Percentiles rank a stretch among this genome's conserved stretches.
phyloP scores from a whole-genome alignment of 495 filamentous ascomycete species.

The Rusavskia elegans region DNA sequence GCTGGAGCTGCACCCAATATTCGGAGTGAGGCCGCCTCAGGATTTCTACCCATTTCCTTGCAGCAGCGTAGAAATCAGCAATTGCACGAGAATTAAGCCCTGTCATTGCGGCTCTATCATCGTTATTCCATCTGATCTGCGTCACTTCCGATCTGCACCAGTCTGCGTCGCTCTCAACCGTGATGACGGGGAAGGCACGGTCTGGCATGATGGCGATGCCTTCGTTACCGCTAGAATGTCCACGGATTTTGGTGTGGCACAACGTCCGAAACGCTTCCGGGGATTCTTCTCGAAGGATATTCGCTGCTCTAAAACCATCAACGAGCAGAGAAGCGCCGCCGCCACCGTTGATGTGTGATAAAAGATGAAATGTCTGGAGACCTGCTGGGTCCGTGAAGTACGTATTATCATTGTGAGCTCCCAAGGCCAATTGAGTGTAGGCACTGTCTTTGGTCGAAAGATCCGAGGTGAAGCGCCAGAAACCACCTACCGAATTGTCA shows the following conservation, averaged over 20 bases:
- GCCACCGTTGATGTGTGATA: conserved; percentile 50
- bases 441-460: conserved; percentile 78
- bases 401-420: conserved; percentile 78
- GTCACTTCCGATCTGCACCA: conserved; percentile 24
- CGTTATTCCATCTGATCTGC: conserved; percentile 82
- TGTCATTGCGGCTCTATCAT: conserved; percentile 56
- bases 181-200: conserved; percentile 48
- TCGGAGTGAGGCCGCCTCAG: conserved; percentile 35
- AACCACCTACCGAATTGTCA: conserved; percentile 41
- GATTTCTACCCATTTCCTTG: conserved; percentile 46
- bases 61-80: conserved; percentile 59
- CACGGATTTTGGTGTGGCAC: conserved; percentile 34
- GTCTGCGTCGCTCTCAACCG: conserved; percentile 22
- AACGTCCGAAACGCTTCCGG: conserved; percentile 36
- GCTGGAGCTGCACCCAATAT: conserved; percentile 62
- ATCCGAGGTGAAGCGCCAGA: conserved; percentile 89
- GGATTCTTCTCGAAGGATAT: conserved; percentile 31
- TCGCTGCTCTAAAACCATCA: conserved; percentile 65
- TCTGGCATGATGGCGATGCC: conserved; percentile 62
- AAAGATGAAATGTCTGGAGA: conserved; percentile 77
- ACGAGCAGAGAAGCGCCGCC: conserved; percentile 65
- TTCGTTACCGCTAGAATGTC: conserved; percentile 73
- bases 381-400: conserved; percentile 87
- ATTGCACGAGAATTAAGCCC: conserved; percentile 25
- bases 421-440: conserved; percentile 68